These are phyloP conservation scores for Porphyridium purpureum DNA, from an alignment of 23 red algal species.

Conservation along the genomic window DNA sequence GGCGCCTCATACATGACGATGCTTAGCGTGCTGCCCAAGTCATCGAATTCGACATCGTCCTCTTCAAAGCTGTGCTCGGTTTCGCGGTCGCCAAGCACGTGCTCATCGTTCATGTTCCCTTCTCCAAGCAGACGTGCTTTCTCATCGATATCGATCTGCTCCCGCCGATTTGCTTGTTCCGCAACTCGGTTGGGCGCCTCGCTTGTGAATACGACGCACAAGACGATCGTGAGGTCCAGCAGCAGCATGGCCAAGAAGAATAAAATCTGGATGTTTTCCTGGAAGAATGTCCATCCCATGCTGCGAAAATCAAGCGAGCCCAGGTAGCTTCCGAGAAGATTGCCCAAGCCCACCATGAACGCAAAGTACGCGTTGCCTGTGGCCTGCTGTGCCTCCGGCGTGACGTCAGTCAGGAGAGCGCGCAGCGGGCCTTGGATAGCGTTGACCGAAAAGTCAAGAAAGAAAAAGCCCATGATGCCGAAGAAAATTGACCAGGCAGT, in stretches of 20 bases:
- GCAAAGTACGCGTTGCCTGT: constrained; percentile 61
- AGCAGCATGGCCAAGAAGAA: constrained; percentile 27
- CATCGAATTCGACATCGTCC: neutral
- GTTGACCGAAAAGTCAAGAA: constrained; percentile 84
- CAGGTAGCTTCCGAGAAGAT: constrained; percentile 24
- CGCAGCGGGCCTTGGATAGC: constrained; percentile 71
- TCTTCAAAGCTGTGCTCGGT: neutral
- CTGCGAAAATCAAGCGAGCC: constrained; percentile 1
- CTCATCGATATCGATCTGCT: neutral
- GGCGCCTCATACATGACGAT: constrained; percentile 9
- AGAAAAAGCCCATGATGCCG: constrained; percentile 58
- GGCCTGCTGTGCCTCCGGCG: constrained; percentile 24
- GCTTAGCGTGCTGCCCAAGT: neutral
- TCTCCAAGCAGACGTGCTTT: neutral
- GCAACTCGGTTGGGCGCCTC: constrained; percentile 1
- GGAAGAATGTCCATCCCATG: constrained; percentile 7
- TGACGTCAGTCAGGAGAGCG: constrained; percentile 66
- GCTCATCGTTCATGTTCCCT: neutral
- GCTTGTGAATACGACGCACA: constrained; percentile 1
- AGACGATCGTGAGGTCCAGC: constrained; percentile 10
- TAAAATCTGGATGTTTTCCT: constrained; percentile 38
- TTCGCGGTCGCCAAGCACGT: neutral
- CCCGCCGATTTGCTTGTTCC: constrained; percentile 4
- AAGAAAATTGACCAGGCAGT: constrained; percentile 10
- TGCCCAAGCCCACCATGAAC: constrained; percentile 44